phyloP scores from a whole-genome alignment of 78 protist genomes.

The Paratrimastix pyriformis region DNA sequence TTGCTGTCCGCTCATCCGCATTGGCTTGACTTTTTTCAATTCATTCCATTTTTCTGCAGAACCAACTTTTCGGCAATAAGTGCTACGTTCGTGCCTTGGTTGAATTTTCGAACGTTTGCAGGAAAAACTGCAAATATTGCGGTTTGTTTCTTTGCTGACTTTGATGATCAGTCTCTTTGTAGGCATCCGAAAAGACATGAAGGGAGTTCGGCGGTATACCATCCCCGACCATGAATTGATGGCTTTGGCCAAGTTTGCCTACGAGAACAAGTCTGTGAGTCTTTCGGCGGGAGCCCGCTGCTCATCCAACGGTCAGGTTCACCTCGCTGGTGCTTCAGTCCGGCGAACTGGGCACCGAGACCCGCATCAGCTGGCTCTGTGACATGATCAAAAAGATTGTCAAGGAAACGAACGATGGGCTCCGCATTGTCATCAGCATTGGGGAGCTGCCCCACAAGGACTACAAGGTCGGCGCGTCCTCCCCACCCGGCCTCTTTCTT shows the following conservation, averaged over 20 bases:
- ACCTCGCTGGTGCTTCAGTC: conserved; percentile 26
- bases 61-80: not conserved
- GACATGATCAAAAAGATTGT: not conserved
- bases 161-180: too few relatives aligned
- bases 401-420: not conserved
- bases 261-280: not conserved
- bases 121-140: conserved; percentile 31
- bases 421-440: not conserved
- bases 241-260: not conserved
- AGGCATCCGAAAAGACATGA: too few relatives aligned
- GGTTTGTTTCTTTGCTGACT: too few relatives aligned
- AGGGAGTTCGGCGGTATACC: not conserved
- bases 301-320: too few relatives aligned
- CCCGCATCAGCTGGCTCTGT: not conserved
- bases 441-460: not conserved
- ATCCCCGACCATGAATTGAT: conserved; percentile 20
- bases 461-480: not conserved
- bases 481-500: not conserved
- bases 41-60: too few relatives aligned
- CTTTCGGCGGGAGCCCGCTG: too few relatives aligned
- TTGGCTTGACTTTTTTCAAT: too few relatives aligned
- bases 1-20: too few relatives aligned
- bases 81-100: conserved; percentile 22
- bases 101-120: conserved; percentile 35
- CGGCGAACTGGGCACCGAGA: conserved; percentile 6